These are phyloP conservation scores for Croton setiger DNA, from an alignment of 441 rosid species.

Conservation along the genomic window DNA sequence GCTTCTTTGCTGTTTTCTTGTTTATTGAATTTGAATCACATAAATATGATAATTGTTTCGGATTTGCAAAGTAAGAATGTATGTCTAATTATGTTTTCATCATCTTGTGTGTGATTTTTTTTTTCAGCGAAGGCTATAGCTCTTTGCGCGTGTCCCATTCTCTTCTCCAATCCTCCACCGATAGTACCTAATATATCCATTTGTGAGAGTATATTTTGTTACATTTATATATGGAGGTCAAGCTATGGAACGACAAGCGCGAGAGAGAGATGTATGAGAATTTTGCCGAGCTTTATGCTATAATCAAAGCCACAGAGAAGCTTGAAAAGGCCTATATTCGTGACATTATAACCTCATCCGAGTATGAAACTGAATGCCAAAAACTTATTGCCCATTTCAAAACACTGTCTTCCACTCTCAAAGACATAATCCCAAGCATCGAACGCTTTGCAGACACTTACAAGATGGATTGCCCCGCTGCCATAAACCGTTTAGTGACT, in stretches of 20 bases:
- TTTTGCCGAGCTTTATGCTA: slow-evolving; percentile 92
- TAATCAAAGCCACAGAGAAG: slow-evolving; percentile 94
- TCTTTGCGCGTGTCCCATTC: slow-evolving; percentile 99
- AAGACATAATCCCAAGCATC: slow-evolving; percentile 82
- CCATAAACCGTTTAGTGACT: slow-evolving; percentile 76
- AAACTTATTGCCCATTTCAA: slow-evolving; percentile 92
- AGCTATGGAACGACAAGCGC: slow-evolving; percentile 92
- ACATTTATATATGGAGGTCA: slow-evolving; percentile 74
- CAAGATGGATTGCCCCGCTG: slow-evolving; percentile 93
- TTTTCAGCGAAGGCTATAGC: slow-evolving; percentile 40
- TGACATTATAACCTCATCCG: slow-evolving; percentile 62
- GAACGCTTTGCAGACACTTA: slow-evolving; percentile 88
- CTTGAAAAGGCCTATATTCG: slow-evolving; percentile 87
- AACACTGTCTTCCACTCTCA: slow-evolving; percentile 70
- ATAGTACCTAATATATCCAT: slow-evolving; percentile 14
- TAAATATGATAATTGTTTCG: neutral
- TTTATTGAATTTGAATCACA: neutral
- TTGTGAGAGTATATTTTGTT: slow-evolving; percentile 1
- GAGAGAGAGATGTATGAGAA: slow-evolving; percentile 97
- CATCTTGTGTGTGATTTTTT: slow-evolving; percentile 16
- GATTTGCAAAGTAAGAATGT: neutral
- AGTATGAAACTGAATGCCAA: slow-evolving; percentile 84
- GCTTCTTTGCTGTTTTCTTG: neutral
- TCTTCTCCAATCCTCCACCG: slow-evolving; percentile 87
- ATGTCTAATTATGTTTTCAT: slow-evolving; percentile 8